Percentiles rank a stretch among this genome's conserved stretches.
phyloP scores from a whole-genome alignment of 768 basidiomycete genomes.

The Phylloporus sp. region DNA sequence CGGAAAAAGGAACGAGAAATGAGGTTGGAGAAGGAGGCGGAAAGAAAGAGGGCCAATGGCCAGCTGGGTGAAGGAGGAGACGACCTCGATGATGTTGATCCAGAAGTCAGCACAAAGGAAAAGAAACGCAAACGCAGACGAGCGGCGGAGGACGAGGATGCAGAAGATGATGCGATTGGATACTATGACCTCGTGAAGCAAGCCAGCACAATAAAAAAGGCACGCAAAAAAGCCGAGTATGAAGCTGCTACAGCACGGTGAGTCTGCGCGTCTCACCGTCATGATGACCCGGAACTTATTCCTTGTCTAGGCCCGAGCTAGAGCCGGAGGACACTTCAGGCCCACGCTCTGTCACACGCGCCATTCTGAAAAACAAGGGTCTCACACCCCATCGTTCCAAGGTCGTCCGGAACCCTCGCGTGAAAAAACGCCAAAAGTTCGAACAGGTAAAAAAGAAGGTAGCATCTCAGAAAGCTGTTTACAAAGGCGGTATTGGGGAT shows the following conservation, averaged over 20 bases:
- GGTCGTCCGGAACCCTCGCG: slow-evolving; percentile 90
- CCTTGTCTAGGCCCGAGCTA: slow-evolving; percentile 25
- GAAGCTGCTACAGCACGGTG: slow-evolving; percentile 63
- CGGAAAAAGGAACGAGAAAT: slow-evolving; percentile 60
- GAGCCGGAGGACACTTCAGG: slow-evolving; percentile 50
- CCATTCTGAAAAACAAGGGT: slow-evolving; percentile 92
- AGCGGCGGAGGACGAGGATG: slow-evolving; percentile 37
- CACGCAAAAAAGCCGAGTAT: slow-evolving; percentile 77
- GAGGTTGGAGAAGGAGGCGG: slow-evolving; percentile 46
- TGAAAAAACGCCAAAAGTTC: slow-evolving; percentile 92
- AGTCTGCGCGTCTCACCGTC: slow-evolving; percentile 21
- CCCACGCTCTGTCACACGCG: slow-evolving; percentile 83
- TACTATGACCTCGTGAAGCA: slow-evolving; percentile 92
- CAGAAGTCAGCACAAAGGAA: slow-evolving; percentile 32
- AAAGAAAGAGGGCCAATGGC: slow-evolving; percentile 31
- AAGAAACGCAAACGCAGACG: slow-evolving; percentile 39
- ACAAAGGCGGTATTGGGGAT: slow-evolving; percentile 77
- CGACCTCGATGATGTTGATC: slow-evolving; percentile 60
- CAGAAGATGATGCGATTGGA: slow-evolving; percentile 54
- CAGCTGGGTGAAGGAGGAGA: slow-evolving; percentile 51
- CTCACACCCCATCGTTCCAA: slow-evolving; percentile 89
- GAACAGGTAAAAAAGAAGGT: slow-evolving; percentile 95
- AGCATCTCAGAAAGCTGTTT: slow-evolving; percentile 86
- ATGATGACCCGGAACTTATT: slow-evolving; percentile 4
- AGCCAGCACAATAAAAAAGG: slow-evolving; percentile 65